Percentiles rank a stretch among this genome's conserved stretches.
Evolutionary conservation across 768 basidiomycete genomes (phyloP).

Genomic region (Tephrocybe sp.): DNA sequence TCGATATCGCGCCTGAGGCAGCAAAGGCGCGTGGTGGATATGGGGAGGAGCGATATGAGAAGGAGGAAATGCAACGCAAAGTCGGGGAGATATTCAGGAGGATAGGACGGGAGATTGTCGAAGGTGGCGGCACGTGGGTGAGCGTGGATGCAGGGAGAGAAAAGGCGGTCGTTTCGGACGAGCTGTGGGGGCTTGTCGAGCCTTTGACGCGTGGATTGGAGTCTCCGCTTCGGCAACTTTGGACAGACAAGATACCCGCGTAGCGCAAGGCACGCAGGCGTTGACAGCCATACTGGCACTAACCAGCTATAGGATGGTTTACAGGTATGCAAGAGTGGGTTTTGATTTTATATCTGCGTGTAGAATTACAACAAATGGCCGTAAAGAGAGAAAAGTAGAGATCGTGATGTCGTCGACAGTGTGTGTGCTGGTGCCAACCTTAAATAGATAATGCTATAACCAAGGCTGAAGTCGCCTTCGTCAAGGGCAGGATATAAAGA

Average conservation of each 20-base stretch:
- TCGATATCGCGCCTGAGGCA: slow-evolving; percentile 73
- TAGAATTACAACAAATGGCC: slow-evolving; percentile 17
- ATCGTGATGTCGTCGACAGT: slow-evolving; percentile 13
- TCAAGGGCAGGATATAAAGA: slow-evolving; percentile 3
- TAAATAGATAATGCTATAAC: slow-evolving; percentile 9
- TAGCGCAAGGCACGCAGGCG: not conserved
- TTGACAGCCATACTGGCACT: not conserved
- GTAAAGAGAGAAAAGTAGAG: slow-evolving; percentile 14
- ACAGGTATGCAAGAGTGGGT: slow-evolving; percentile 5
- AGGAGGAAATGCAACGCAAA: slow-evolving; percentile 66
- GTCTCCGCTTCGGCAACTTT: slow-evolving; percentile 48
- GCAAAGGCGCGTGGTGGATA: slow-evolving; percentile 76
- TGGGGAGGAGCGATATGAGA: slow-evolving; percentile 88
- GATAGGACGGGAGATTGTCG: slow-evolving; percentile 53
- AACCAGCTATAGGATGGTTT: not conserved
- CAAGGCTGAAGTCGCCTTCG: not conserved
- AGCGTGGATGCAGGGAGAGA: slow-evolving; percentile 57
- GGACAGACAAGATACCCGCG: slow-evolving; percentile 33
- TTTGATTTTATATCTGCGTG: slow-evolving; percentile 9
- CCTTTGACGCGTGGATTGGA: slow-evolving; percentile 40
- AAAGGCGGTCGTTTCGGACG: slow-evolving; percentile 47
- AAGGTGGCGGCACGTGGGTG: slow-evolving; percentile 43
- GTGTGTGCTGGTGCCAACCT: slow-evolving; percentile 1
- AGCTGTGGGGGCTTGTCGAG: slow-evolving; percentile 54
- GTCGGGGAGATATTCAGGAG: slow-evolving; percentile 62